Conservation (phyloP, 2,329 filamentous ascomycete species). For the Xylaria sp. region DNA sequence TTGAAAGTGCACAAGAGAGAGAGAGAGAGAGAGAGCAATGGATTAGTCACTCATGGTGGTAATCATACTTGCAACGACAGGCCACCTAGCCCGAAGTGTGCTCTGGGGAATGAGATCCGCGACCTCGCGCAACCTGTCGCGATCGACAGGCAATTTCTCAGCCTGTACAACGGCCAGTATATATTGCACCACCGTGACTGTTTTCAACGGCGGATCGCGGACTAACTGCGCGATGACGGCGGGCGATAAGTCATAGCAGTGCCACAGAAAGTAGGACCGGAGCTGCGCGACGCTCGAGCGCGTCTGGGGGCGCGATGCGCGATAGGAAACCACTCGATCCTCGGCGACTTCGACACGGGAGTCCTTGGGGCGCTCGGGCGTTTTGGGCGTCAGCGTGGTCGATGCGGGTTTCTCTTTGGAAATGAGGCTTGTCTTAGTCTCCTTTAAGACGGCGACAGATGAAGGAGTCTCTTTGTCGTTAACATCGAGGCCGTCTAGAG, state of each 20-base stretch:
- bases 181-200: slow-evolving; percentile 66
- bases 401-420: slow-evolving; percentile 24
- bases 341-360: slow-evolving; percentile 58
- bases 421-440: neutral
- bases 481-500: slow-evolving; percentile 42
- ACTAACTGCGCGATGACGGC: slow-evolving; percentile 63
- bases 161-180: slow-evolving; percentile 65
- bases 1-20: neutral
- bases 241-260: slow-evolving; percentile 62
- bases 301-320: slow-evolving; percentile 42
- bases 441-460: neutral
- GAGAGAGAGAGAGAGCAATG: too few species aligned
- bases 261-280: slow-evolving; percentile 73
- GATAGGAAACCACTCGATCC: slow-evolving; percentile 52
- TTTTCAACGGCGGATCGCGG: slow-evolving; percentile 68
- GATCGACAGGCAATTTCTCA: slow-evolving; percentile 61
- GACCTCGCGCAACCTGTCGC: slow-evolving; percentile 56
- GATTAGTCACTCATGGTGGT: neutral
- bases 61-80: slow-evolving; percentile 17
- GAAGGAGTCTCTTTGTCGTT: slow-evolving; percentile 36
- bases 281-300: slow-evolving; percentile 51
- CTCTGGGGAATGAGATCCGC: slow-evolving; percentile 50
- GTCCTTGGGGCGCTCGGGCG: slow-evolving; percentile 49
- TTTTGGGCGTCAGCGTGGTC: neutral
- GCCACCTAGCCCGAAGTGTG: slow-evolving; percentile 24